phyloP scores from a whole-genome alignment of 2,329 filamentous ascomycete genomes.

The Pezicula radicicola region DNA sequence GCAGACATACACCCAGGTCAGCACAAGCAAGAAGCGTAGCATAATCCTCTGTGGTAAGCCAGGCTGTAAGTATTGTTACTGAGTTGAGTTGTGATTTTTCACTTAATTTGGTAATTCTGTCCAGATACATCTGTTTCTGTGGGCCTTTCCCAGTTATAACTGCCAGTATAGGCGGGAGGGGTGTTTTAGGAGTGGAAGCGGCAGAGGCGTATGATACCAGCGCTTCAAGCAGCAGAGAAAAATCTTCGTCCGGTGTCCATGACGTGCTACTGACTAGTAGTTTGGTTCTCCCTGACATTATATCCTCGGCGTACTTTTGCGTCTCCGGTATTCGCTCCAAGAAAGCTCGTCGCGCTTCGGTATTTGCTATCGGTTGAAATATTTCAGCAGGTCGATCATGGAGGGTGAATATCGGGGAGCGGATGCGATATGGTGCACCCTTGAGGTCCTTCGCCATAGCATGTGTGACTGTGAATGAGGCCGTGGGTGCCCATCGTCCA shows the following conservation, averaged over 20 bases:
- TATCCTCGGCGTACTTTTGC: slow-evolving; percentile 51
- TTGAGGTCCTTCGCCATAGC: slow-evolving; percentile 79
- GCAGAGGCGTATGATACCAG: slow-evolving; percentile 68
- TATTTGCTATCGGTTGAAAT: slow-evolving; percentile 66
- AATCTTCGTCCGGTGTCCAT: slow-evolving; percentile 97
- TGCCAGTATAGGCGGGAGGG: slow-evolving; percentile 64
- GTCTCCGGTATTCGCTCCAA: slow-evolving; percentile 66
- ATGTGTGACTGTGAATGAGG: slow-evolving; percentile 83
- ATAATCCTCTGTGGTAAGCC: slow-evolving; percentile 82
- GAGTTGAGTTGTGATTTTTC: slow-evolving; percentile 61
- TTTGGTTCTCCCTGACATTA: slow-evolving; percentile 56
- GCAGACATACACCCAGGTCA: slow-evolving; percentile 85
- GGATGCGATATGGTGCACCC: slow-evolving; percentile 60
- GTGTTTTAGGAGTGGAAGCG: slow-evolving; percentile 33
- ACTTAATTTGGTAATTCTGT: slow-evolving; percentile 60
- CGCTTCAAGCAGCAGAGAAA: slow-evolving; percentile 80
- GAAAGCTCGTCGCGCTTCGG: slow-evolving; percentile 50
- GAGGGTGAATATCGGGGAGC: slow-evolving; percentile 64
- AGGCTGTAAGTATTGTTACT: slow-evolving; percentile 75
- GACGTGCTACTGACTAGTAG: slow-evolving; percentile 91
- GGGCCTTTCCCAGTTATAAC: slow-evolving; percentile 96
- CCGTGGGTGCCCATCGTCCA: slow-evolving; percentile 61
- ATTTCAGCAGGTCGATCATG: slow-evolving; percentile 84
- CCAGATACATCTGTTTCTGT: slow-evolving; percentile 72
- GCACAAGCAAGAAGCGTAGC: slow-evolving; percentile 79